Percentiles rank a stretch among this genome's conserved stretches.
Conservation (phyloP, 108 stramenopile species). For the Nitzschia palea region DNA sequence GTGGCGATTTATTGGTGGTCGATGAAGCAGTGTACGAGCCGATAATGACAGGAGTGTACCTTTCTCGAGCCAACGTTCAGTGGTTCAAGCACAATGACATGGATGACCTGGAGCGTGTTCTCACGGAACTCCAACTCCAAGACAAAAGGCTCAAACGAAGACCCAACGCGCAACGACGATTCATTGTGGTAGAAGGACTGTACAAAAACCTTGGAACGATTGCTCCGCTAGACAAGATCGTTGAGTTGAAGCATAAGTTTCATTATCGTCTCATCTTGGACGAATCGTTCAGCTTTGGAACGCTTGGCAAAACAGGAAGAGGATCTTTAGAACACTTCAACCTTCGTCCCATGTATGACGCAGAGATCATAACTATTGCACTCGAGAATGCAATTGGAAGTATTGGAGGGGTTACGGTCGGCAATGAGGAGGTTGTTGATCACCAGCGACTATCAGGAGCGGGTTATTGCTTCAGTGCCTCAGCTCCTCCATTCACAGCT, state of each 20-base stretch:
- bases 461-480: conserved; percentile 98
- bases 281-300: conserved; percentile 93
- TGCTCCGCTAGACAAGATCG: conserved; percentile 83
- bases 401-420: conserved; percentile 96
- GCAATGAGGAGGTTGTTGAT: conserved; percentile 95
- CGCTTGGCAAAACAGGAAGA: conserved; percentile 83
- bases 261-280: conserved; percentile 94
- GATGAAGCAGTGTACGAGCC: conserved; percentile 93
- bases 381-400: conserved; percentile 93
- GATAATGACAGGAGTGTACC: conserved; percentile 84
- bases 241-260: conserved; percentile 91
- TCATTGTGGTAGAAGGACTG: conserved; percentile 96
- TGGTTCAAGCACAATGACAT: conserved; percentile 98
- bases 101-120: conserved; percentile 90
- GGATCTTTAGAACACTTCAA: conserved; percentile 77
- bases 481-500: conserved; percentile 95
- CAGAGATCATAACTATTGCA: conserved; percentile 91
- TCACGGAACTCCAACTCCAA: conserved; percentile 70
- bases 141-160: conserved; percentile 74
- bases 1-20: conserved; percentile 93
- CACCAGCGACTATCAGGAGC: conserved; percentile 97
- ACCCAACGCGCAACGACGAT: conserved; percentile 90
- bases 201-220: conserved; percentile 96
- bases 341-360: conserved; percentile 70
- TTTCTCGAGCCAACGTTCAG: conserved; percentile 88